Evolutionary conservation across 495 filamentous ascomycete species (phyloP).

Genomic region (Hypomontagnella monticulosa): DNA sequence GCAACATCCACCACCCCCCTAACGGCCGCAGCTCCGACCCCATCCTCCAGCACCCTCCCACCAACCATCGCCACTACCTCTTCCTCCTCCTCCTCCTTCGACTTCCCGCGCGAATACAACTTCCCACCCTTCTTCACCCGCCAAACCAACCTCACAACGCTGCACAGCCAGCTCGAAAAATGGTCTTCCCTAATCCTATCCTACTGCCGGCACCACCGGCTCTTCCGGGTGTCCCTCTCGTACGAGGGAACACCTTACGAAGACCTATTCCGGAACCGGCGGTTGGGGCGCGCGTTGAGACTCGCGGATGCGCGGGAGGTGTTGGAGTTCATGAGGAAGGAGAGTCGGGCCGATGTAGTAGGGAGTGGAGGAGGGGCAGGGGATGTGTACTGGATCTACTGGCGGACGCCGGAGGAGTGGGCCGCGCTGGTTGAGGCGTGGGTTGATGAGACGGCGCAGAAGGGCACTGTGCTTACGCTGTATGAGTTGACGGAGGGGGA

Average conservation of each 20-base stretch:
- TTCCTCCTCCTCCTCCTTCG: conserved; percentile 40
- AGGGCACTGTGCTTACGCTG: conserved; percentile 58
- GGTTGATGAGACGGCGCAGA: conserved; percentile 59
- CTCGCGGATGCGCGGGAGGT: conserved; percentile 72
- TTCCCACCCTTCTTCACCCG: conserved; percentile 82
- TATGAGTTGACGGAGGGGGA: conserved; percentile 61
- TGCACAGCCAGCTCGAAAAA: conserved; percentile 77
- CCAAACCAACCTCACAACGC: conserved; percentile 81
- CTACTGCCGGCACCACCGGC: conserved; percentile 80
- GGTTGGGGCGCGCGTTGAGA: conserved; percentile 64
- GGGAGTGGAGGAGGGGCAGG: conserved; percentile 55
- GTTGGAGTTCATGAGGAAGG: conserved; percentile 75
- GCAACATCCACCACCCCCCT: background rate
- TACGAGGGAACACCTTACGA: conserved; percentile 29
- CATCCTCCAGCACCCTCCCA: background rate
- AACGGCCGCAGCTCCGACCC: background rate
- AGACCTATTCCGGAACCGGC: conserved; percentile 63
- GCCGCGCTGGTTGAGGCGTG: conserved; percentile 54
- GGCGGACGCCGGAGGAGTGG: conserved; percentile 62
- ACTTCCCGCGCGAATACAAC: conserved; percentile 64
- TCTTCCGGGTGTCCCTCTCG: conserved; percentile 73
- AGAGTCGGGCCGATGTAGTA: conserved; percentile 77
- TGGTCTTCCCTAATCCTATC: conserved; percentile 87
- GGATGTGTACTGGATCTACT: conserved; percentile 57
- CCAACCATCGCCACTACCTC: conserved; percentile 9